Conservation (phyloP, 805 yeast species). For the Pichia pseudocactophila region DNA sequence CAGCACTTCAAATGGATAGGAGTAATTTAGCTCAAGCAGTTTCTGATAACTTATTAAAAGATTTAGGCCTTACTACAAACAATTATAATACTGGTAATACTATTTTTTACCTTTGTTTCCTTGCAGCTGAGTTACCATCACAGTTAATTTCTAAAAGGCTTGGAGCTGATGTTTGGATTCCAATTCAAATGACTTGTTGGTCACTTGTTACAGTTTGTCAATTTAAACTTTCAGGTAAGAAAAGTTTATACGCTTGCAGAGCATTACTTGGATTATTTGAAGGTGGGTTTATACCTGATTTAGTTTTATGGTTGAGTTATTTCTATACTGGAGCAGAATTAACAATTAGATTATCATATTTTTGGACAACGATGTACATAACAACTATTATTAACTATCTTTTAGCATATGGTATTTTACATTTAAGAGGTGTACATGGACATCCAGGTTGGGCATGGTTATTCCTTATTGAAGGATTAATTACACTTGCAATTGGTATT, state of each 20-base stretch:
- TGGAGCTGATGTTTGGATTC: constrained; percentile 57
- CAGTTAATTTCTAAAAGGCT: constrained; percentile 53
- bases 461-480: constrained; percentile 51
- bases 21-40: constrained; percentile 45
- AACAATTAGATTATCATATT: constrained; percentile 47
- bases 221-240: constrained; percentile 31
- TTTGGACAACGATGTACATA: constrained; percentile 47
- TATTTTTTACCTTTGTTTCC: constrained; percentile 41
- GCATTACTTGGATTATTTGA: constrained; percentile 45
- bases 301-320: constrained; percentile 53
- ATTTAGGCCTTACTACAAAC: constrained; percentile 43
- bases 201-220: constrained; percentile 45
- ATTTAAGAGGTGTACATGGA: constrained; percentile 36
- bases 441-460: constrained; percentile 57
- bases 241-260: constrained; percentile 39
- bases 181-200: constrained; percentile 49
- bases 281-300: constrained; percentile 64
- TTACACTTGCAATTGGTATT: constrained; percentile 46
- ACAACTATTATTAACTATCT: constrained; percentile 39
- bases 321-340: constrained; percentile 53
- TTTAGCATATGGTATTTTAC: constrained; percentile 40
- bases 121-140: constrained; percentile 53
- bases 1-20: constrained; percentile 50
- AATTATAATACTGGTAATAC: constrained; percentile 54
- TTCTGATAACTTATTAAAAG: constrained; percentile 45